Percentiles rank a stretch among this genome's conserved stretches.
These are phyloP conservation scores for Sideroxylon spinosum DNA, from an alignment of 179 eudicot species.

Conservation along the genomic window DNA sequence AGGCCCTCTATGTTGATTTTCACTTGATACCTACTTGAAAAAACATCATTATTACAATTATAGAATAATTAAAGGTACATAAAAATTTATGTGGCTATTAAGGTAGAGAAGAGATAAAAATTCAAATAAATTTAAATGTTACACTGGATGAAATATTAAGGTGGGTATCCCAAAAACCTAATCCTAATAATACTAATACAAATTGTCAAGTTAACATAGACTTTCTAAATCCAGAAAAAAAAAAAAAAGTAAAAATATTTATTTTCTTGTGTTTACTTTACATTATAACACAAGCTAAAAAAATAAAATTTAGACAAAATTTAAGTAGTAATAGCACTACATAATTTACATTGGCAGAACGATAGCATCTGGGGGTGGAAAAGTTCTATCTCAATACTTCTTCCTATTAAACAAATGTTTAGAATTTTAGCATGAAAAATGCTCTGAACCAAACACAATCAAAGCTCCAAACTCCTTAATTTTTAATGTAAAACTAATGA, in stretches of 20 bases:
- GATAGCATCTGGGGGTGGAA: conserved; percentile 2
- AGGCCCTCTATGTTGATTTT: conserved; percentile 11
- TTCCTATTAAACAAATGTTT: conserved; percentile 19
- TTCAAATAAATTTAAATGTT: background rate
- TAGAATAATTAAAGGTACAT: background rate
- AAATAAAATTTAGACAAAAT: background rate
- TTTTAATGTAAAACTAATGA: background rate
- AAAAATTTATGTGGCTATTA: background rate
- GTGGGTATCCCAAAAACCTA: background rate
- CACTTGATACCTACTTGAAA: conserved; percentile 11
- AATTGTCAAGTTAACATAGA: background rate
- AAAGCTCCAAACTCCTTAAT: background rate
- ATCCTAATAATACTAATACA: background rate
- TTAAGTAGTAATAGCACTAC: background rate
- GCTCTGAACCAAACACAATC: too few species aligned
- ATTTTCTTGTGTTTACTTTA: background rate
- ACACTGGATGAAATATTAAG: background rate
- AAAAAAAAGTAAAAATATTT: background rate
- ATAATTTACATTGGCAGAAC: conserved; percentile 23
- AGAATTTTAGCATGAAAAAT: background rate
- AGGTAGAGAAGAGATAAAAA: background rate
- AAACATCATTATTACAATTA: background rate
- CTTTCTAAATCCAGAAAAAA: background rate
- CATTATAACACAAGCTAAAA: conserved; percentile 2
- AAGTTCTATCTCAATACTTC: conserved; percentile 27